Conservation (phyloP, 345 rosid species). For the Psidium friedrichsthalianum region DNA sequence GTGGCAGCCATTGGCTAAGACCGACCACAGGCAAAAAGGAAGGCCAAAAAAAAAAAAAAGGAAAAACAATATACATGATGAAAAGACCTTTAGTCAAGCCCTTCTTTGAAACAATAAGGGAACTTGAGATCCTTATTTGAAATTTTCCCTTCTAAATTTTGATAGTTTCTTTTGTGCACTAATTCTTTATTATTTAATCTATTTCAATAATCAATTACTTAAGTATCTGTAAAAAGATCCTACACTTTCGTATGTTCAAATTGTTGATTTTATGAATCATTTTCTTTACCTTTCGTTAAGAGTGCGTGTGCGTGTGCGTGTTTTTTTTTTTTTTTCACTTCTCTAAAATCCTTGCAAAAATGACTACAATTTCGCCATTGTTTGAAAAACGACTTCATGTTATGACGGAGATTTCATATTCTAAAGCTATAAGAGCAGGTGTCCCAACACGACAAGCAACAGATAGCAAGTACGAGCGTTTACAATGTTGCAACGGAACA, state of each 20-base stretch:
- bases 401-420: neutral
- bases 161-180: neutral
- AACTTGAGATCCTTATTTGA: too few relatives aligned
- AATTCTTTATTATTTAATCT: neutral
- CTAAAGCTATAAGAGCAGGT: neutral
- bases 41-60: too few relatives aligned
- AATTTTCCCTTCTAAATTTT: neutral
- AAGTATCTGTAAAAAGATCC: neutral
- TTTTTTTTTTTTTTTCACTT: neutral
- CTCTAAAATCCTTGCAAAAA: neutral
- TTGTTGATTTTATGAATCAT: neutral
- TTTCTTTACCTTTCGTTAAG: neutral
- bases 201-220: neutral
- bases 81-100: too few relatives aligned
- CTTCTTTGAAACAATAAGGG: too few relatives aligned
- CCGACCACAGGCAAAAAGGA: too few relatives aligned
- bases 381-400: neutral
- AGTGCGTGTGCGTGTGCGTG: too few relatives aligned
- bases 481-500: neutral
- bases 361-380: neutral
- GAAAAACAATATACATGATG: too few relatives aligned
- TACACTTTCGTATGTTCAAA: neutral
- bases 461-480: neutral
- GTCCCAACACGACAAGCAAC: neutral
- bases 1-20: too few relatives aligned